Evolutionary conservation across 2,329 filamentous ascomycete genomes (phyloP).

Genomic region (Saccharata proteae): DNA sequence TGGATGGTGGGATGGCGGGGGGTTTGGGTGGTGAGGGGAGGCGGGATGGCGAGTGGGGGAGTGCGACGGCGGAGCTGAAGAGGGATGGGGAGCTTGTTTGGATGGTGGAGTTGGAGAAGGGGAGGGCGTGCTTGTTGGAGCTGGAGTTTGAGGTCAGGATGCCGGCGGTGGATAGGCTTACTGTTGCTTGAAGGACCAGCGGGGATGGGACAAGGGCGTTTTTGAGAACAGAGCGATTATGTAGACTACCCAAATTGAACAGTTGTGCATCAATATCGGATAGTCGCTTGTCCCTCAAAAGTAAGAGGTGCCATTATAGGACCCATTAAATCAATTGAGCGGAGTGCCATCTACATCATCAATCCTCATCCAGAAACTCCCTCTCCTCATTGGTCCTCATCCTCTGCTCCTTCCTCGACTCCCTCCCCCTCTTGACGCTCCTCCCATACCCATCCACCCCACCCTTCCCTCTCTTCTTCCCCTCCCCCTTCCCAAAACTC

Average conservation of each 20-base stretch:
- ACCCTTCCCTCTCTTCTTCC: conserved; percentile 23
- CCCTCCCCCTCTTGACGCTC: conserved; percentile 30
- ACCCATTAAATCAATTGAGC: too few species aligned
- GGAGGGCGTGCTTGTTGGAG: conserved; percentile 43
- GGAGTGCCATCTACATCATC: too few species aligned
- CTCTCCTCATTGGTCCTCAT: conserved; percentile 3
- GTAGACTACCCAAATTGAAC: too few species aligned
- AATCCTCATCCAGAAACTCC: background rate
- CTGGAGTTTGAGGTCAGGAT: conserved; percentile 51
- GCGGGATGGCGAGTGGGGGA: conserved; percentile 10
- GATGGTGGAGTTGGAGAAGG: conserved; percentile 25
- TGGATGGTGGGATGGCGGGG: too few species aligned
- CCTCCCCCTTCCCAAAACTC: conserved; percentile 14
- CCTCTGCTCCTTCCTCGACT: conserved; percentile 12
- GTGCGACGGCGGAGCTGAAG: conserved; percentile 7
- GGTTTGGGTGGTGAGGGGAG: conserved; percentile 11
- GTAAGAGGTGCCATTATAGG: too few species aligned
- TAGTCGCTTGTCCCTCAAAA: too few species aligned
- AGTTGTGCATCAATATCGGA: too few species aligned
- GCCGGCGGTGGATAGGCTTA: conserved; percentile 38
- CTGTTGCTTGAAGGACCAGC: conserved; percentile 5
- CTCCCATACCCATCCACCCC: too few species aligned
- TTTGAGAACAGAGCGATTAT: too few species aligned
- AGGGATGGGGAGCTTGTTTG: conserved; percentile 13
- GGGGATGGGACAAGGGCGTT: too few species aligned